phyloP scores from a whole-genome alignment of 495 filamentous ascomycete species.

The Penicillium macrosclerotiorum region DNA sequence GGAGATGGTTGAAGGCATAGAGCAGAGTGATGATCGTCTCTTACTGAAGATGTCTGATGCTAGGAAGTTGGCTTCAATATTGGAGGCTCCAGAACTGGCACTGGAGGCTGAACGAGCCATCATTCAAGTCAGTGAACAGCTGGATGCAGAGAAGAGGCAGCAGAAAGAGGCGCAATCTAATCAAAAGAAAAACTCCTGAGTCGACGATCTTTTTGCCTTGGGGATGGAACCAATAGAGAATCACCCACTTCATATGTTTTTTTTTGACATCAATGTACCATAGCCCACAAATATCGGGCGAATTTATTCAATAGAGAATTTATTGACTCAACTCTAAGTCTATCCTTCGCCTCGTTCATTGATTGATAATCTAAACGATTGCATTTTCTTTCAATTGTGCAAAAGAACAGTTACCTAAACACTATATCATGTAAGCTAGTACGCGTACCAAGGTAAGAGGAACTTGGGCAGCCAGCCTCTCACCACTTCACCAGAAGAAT shows the following conservation, averaged over 20 bases:
- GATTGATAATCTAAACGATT: no score
- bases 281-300: background rate
- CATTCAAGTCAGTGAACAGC: slow-evolving; percentile 73
- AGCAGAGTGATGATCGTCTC: slow-evolving; percentile 54
- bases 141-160: slow-evolving; percentile 51
- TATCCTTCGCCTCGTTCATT: no score
- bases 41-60: slow-evolving; percentile 57
- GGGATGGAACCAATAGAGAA: background rate
- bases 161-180: slow-evolving; percentile 28
- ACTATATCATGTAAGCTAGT: no score
- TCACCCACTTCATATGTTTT: background rate
- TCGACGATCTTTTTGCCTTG: background rate
- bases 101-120: slow-evolving; percentile 89
- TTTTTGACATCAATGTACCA: slow-evolving; percentile 5
- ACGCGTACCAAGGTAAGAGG: no score
- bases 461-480: no score
- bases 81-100: slow-evolving; percentile 79
- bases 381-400: no score
- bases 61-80: slow-evolving; percentile 61
- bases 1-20: slow-evolving; percentile 40
- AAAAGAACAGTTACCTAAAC: no score
- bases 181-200: slow-evolving; percentile 29
- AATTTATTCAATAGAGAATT: slow-evolving; percentile 4
- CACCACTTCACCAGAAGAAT: no score
- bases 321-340: no score